These are phyloP conservation scores for Piromyces finnis DNA, from an alignment of 192 early-diverging fungal species.

Conservation along the genomic window DNA sequence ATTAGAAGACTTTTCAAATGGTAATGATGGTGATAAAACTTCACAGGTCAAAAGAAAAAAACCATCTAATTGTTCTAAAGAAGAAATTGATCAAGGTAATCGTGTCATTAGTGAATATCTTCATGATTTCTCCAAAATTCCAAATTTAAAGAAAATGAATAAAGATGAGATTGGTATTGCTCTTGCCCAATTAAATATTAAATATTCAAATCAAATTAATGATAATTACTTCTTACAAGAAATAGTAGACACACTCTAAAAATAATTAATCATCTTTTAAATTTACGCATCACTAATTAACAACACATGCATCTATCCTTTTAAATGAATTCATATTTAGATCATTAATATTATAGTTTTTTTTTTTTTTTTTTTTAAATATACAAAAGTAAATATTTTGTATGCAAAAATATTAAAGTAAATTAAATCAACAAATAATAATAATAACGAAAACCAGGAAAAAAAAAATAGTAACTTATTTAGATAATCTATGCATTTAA, in stretches of 20 bases:
- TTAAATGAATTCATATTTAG: too few relatives aligned
- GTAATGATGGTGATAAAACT: constrained; percentile 2
- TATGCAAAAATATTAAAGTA: too few relatives aligned
- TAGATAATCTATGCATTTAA: too few relatives aligned
- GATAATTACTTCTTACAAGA: constrained; percentile 42
- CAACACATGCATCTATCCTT: too few relatives aligned
- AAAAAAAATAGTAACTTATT: too few relatives aligned
- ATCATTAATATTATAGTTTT: too few relatives aligned
- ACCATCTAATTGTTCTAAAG: constrained; percentile 10
- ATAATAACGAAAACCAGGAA: too few relatives aligned
- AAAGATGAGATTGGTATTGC: constrained; percentile 11
- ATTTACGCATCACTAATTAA: too few relatives aligned
- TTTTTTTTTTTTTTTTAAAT: too few relatives aligned
- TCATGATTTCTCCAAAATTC: constrained; percentile 25
- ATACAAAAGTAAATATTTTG: too few relatives aligned
- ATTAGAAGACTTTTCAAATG: constrained; percentile 54
- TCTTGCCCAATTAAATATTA: constrained; percentile 20
- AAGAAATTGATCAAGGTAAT: constrained; percentile 22
- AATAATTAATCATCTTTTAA: too few relatives aligned
- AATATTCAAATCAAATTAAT: constrained; percentile 37
- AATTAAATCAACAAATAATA: too few relatives aligned
- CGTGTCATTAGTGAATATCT: constrained; percentile 15
- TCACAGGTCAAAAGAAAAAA: not conserved
- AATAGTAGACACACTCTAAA: constrained; percentile 12
- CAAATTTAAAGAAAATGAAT: constrained; percentile 13